A percentile compares a stretch with the other conserved stretches of the same genome.
Conservation (phyloP, 495 filamentous ascomycete species). For the Podospora didyma region DNA sequence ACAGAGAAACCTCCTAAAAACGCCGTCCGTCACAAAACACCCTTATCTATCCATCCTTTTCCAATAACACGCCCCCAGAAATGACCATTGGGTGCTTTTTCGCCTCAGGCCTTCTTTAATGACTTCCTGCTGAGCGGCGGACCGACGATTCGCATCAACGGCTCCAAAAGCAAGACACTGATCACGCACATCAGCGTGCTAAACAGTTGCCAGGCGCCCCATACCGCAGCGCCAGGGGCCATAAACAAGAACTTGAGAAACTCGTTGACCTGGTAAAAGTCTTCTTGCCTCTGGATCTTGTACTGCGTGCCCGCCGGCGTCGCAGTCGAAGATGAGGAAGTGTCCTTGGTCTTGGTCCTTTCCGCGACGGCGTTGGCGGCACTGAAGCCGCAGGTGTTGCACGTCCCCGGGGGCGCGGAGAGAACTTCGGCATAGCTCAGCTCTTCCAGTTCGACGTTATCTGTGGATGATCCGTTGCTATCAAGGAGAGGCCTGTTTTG, state of each 20-base stretch:
- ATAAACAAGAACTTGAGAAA: conserved; percentile 64
- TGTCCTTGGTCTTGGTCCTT: neutral
- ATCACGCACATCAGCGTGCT: conserved; percentile 60
- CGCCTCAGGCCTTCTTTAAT: no score
- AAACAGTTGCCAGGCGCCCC: conserved; percentile 52
- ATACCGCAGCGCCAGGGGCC: conserved; percentile 45
- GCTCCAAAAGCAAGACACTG: conserved; percentile 35
- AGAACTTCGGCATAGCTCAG: conserved; percentile 24
- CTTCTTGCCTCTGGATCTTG: conserved; percentile 71
- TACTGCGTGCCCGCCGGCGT: conserved; percentile 36
- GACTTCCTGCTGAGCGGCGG: neutral
- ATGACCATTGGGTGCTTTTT: no score
- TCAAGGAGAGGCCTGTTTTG: neutral
- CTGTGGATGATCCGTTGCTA: neutral
- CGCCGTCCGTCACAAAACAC: no score
- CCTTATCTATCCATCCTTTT: no score
- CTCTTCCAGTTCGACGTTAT: conserved; percentile 3
- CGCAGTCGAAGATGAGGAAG: neutral
- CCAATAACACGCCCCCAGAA: no score
- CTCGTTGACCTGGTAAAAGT: conserved; percentile 78
- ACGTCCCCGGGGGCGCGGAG: conserved; percentile 3
- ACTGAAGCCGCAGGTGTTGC: neutral
- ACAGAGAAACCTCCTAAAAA: no score
- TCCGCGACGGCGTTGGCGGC: conserved; percentile 1
- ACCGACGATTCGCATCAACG: conserved; percentile 8